Base-by-base conservation (phyloP, 2,329 filamentous ascomycete genomes). In the Colletotrichum sp. region DNA sequence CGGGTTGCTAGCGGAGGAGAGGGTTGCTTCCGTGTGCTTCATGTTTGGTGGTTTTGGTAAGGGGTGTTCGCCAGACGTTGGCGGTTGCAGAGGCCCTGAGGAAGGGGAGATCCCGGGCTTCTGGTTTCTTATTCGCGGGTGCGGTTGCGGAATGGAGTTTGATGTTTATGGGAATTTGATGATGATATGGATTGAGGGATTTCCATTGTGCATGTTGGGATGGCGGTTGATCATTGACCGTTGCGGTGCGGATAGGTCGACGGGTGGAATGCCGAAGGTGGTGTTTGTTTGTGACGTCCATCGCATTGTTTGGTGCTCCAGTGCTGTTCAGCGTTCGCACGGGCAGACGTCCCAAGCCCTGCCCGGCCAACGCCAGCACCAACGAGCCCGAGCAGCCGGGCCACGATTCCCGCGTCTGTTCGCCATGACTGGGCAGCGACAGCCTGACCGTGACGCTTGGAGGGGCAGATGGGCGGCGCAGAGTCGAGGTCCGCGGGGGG, bases 11-110 rank as follows among this genome's bases (percentile, higher is more conserved):
- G 18, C 13, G n/a, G 61, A 38, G 32, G 34, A 15, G 32, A 55
- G 48, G 21, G 58, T 26, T 71, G 26, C 67, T 30, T 75, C 72
- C 62, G 52, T 26, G 66, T 72, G 69, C 55, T 64, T 72, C 72
- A 65, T 43, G 65, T 73, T 64, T 68, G 70, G 64, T 64, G 64
- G n/a, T 66, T 61, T 74, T 66, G 61, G 48, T 43, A 2, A 28
- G 30, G 61, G 71, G 71, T 34, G 71, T 71, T 73, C 66, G 48
- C 60, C 68, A 52, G 72, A 66, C 62, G 30, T 24, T 28, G 52
- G 66, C 52, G 66, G 66, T 43, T 69, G 66, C 52, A 64, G 60
- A 38, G 60, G 10, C 5, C 52, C 52, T 21, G 21, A 48, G 43
- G 43, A 36, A 64, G 32, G 60, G 60, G 32, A 64, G 32, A 26